These are phyloP conservation scores for Lactifluus piperatus DNA, from an alignment of 768 basidiomycete genomes.

Conservation along the genomic window DNA sequence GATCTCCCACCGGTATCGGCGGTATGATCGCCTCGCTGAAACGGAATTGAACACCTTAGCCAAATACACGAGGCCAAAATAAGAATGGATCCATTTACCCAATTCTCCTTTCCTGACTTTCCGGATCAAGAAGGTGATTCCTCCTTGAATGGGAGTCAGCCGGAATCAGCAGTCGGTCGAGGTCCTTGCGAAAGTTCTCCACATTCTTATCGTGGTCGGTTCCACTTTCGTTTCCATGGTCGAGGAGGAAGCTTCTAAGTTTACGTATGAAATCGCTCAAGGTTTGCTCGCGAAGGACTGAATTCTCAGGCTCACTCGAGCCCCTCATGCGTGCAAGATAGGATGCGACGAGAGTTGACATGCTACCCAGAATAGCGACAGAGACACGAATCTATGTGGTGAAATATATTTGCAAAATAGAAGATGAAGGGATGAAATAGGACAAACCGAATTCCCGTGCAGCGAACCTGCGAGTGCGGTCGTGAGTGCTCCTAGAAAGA, in stretches of 20 bases:
- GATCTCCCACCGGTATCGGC: too few species aligned
- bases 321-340: constrained; percentile 65
- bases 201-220: constrained; percentile 32
- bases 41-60: neutral
- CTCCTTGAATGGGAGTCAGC: neutral
- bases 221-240: constrained; percentile 32
- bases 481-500: constrained; percentile 22
- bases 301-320: constrained; percentile 59
- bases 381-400: constrained; percentile 26
- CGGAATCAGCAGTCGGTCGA: constrained; percentile 36
- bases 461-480: constrained; percentile 19
- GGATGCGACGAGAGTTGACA: constrained; percentile 57
- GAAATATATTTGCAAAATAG: neutral
- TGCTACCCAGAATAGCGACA: constrained; percentile 38
- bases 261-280: constrained; percentile 60
- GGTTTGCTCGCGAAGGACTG: constrained; percentile 46
- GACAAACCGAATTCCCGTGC: constrained; percentile 6
- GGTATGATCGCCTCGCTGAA: too few species aligned
- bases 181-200: constrained; percentile 29
- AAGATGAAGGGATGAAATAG: neutral
- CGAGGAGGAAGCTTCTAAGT: constrained; percentile 46
- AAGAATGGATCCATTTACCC: neutral
- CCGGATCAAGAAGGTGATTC: neutral
- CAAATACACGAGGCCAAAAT: neutral
- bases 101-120: neutral